Evolutionary conservation across 179 eudicot genomes (phyloP).

Genomic region (Silene noctiflora): DNA sequence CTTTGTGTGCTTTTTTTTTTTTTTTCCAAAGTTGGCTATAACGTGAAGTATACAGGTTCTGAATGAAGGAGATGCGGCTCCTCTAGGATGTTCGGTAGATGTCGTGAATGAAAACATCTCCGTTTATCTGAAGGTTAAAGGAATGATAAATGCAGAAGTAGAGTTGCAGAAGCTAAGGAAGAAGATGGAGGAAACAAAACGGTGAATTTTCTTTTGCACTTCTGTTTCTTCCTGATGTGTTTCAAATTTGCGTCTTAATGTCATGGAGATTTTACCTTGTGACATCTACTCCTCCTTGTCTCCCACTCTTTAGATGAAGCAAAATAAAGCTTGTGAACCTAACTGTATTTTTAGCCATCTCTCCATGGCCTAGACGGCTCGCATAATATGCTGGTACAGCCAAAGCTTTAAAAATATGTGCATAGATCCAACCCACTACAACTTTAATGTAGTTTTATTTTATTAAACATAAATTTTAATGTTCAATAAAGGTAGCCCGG

Average conservation of each 20-base stretch:
- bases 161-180: slow-evolving; percentile 68
- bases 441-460: too few species aligned
- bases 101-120: slow-evolving; percentile 64
- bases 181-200: slow-evolving; percentile 61
- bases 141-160: slow-evolving; percentile 57
- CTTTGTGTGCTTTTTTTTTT: background rate
- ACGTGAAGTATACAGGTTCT: slow-evolving; percentile 38
- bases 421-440: too few species aligned
- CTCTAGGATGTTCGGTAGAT: slow-evolving; percentile 53
- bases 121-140: slow-evolving; percentile 54
- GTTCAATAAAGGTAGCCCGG: too few species aligned
- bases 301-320: too few species aligned
- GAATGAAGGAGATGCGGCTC: slow-evolving; percentile 55
- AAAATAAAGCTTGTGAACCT: background rate
- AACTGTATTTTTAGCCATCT: background rate
- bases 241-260: background rate
- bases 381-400: too few species aligned
- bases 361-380: background rate
- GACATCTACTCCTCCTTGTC: too few species aligned
- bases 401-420: too few species aligned
- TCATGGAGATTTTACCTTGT: too few species aligned
- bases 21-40: background rate
- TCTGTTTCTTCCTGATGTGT: background rate
- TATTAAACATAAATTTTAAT: too few species aligned
- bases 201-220: slow-evolving; percentile 38